Percentiles rank a stretch among this genome's conserved stretches.
phyloP scores from a whole-genome alignment of 2,329 filamentous ascomycete genomes.

The Aureobasidium musti region DNA sequence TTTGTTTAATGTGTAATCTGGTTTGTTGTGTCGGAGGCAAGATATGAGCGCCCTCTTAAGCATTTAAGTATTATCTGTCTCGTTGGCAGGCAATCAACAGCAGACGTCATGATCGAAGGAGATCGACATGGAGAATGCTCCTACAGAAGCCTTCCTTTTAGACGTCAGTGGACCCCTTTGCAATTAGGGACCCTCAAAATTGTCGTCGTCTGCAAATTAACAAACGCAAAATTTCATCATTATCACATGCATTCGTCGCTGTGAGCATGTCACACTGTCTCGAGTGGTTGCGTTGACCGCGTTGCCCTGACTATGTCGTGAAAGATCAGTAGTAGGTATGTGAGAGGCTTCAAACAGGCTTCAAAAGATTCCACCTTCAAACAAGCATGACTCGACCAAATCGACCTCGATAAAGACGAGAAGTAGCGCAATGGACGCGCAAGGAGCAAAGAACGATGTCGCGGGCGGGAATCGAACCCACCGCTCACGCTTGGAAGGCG shows the following conservation, averaged over 20 bases:
- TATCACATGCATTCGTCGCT: too few species aligned
- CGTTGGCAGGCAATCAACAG: neutral
- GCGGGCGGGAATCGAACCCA: conserved; percentile 21
- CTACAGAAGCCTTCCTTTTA: neutral
- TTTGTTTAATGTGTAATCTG: neutral
- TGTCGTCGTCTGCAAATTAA: too few species aligned
- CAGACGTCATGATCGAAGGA: conserved; percentile 13
- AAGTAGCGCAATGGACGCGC: neutral
- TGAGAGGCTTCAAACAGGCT: neutral
- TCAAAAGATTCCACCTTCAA: neutral
- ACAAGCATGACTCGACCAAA: neutral
- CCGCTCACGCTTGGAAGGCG: conserved; percentile 19
- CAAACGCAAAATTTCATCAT: too few species aligned
- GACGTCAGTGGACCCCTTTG: conserved; percentile 16
- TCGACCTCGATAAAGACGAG: neutral
- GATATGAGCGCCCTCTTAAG: neutral
- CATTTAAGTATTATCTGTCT: neutral
- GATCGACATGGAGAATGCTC: conserved; percentile 4
- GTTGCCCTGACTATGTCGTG: too few species aligned
- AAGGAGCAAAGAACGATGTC: neutral
- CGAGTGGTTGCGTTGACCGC: too few species aligned
- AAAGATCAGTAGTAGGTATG: too few species aligned
- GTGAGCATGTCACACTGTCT: too few species aligned
- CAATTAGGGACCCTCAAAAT: too few species aligned
- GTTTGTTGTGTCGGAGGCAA: neutral